These are phyloP conservation scores for Pseudovirgaria hyperparasitica DNA, from an alignment of 2,329 filamentous ascomycete species.

Conservation along the genomic window DNA sequence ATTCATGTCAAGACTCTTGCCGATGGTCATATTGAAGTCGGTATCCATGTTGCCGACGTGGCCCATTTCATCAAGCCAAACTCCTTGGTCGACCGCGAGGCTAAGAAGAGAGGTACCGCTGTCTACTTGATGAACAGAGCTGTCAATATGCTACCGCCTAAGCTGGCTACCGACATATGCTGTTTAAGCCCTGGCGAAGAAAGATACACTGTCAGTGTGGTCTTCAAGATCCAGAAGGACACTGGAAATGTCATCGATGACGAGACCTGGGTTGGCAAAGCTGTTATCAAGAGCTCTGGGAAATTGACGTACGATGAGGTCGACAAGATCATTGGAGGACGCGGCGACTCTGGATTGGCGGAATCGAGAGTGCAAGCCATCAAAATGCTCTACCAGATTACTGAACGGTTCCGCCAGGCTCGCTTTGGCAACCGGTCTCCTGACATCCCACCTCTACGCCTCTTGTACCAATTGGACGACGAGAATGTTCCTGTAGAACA, in stretches of 20 bases:
- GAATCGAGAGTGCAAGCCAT: constrained; percentile 63
- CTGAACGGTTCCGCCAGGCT: constrained; percentile 80
- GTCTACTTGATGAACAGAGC: constrained; percentile 88
- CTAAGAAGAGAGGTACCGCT: constrained; percentile 92
- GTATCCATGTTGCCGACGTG: constrained; percentile 88
- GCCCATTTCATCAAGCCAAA: constrained; percentile 95
- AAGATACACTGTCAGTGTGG: constrained; percentile 78
- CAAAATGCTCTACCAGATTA: constrained; percentile 64
- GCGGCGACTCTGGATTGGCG: constrained; percentile 50
- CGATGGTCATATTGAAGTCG: constrained; percentile 84
- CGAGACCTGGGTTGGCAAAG: constrained; percentile 87
- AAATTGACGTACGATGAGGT: constrained; percentile 79
- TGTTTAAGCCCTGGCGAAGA: constrained; percentile 80
- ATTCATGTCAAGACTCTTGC: constrained; percentile 77
- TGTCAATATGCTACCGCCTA: constrained; percentile 76
- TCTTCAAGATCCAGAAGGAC: constrained; percentile 77
- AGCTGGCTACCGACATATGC: constrained; percentile 76
- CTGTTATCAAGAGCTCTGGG: constrained; percentile 81
- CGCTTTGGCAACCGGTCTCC: constrained; percentile 70
- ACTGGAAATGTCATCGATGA: constrained; percentile 70
- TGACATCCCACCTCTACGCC: constrained; percentile 71
- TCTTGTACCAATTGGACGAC: constrained; percentile 89
- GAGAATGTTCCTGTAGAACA: constrained; percentile 95
- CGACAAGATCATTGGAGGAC: constrained; percentile 62
- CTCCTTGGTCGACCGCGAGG: constrained; percentile 90